Evolutionary conservation across 768 basidiomycete species (phyloP).

Genomic region (Lactarius psammicola): DNA sequence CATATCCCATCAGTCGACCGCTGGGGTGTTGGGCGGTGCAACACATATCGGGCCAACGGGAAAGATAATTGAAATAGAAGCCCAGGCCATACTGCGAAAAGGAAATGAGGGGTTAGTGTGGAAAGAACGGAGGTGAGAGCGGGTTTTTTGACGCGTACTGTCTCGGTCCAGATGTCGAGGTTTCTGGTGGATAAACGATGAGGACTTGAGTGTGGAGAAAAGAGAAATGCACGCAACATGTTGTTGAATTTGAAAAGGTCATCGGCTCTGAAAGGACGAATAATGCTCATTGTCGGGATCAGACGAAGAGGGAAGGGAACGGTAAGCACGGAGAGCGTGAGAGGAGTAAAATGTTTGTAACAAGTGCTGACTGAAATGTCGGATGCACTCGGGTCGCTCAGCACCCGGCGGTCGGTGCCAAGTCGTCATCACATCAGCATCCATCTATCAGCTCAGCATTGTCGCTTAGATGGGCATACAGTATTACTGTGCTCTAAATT

Average conservation of each 20-base stretch:
- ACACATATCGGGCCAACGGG: slow-evolving; percentile 91
- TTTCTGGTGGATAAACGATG: slow-evolving; percentile 53
- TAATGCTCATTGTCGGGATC: slow-evolving; percentile 66
- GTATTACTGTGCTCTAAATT: not conserved
- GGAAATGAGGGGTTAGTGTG: not conserved
- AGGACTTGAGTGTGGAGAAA: not conserved
- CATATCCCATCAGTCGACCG: slow-evolving; percentile 90
- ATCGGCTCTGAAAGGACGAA: slow-evolving; percentile 81
- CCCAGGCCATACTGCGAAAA: slow-evolving; percentile 72
- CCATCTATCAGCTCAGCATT: not conserved
- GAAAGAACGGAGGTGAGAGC: not conserved
- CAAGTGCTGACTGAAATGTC: not conserved
- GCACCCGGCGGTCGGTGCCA: not conserved
- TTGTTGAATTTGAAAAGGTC: slow-evolving; percentile 95
- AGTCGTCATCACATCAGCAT: not conserved
- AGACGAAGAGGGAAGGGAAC: not conserved
- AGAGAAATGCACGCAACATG: slow-evolving; percentile 51
- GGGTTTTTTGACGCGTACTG: slow-evolving; percentile 45
- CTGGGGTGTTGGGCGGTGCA: slow-evolving; percentile 77
- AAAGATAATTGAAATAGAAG: slow-evolving; percentile 87
- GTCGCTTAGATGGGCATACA: not conserved
- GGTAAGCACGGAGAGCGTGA: not conserved
- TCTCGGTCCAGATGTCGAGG: slow-evolving; percentile 96
- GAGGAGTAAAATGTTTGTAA: not conserved
- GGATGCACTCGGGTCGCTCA: not conserved